A percentile compares a stretch with the other conserved stretches of the same genome.
These are phyloP conservation scores for Cladosporium sp. DNA, from an alignment of 2,329 filamentous ascomycete genomes.

Conservation along the genomic window DNA sequence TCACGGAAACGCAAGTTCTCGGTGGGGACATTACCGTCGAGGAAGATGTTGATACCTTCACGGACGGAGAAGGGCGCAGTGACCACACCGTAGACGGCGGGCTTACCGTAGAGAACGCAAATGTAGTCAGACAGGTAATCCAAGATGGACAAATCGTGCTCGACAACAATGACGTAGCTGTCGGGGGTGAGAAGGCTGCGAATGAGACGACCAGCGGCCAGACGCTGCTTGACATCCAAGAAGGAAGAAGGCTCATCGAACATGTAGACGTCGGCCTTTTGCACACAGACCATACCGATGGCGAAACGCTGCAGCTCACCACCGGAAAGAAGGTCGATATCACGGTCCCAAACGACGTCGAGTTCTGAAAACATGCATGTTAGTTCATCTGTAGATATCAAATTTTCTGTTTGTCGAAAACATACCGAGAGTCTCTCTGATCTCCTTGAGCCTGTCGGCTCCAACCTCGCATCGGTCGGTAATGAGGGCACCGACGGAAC, in stretches of 20 bases:
- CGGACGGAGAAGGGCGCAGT: constrained; percentile 92
- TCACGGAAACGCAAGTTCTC: constrained; percentile 98
- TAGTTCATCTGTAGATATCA: constrained; percentile 5
- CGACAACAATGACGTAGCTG: constrained; percentile 96
- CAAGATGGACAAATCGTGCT: constrained; percentile 97
- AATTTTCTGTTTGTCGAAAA: neutral
- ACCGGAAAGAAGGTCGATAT: constrained; percentile 85
- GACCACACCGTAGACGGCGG: constrained; percentile 95
- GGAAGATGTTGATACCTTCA: constrained; percentile 99
- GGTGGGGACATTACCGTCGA: constrained; percentile 95
- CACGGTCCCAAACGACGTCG: constrained; percentile 83
- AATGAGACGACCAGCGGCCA: constrained; percentile 86
- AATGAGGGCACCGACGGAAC: constrained; percentile 74
- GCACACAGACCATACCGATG: constrained; percentile 91
- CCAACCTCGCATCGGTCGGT: constrained; percentile 69
- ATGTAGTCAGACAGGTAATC: constrained; percentile 99
- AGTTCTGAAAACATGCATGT: constrained; percentile 63
- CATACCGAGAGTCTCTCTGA: constrained; percentile 69
- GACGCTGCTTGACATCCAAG: constrained; percentile 97
- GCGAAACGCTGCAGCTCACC: constrained; percentile 98
- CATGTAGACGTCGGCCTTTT: constrained; percentile 98
- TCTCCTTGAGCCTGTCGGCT: constrained; percentile 65
- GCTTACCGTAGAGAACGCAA: constrained; percentile 92
- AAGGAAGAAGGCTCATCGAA: constrained; percentile 99
- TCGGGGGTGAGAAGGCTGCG: constrained; percentile 81